Conservation (phyloP, 2,329 filamentous ascomycete species). For the Fusarium heterosporum region DNA sequence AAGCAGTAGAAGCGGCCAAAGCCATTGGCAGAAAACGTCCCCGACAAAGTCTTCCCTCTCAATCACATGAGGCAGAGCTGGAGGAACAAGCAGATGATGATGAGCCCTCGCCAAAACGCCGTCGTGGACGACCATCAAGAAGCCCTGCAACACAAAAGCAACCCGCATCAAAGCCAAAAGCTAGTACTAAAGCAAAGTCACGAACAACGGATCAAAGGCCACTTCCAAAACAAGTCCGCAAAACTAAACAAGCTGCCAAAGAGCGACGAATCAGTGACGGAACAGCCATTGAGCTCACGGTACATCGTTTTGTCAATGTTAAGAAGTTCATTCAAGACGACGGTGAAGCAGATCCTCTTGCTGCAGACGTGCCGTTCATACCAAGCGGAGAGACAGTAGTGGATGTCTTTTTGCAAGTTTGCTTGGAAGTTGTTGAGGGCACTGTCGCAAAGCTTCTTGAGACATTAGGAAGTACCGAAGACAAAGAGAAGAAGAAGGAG, state of each 20-base stretch:
- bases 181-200: conserved; percentile 28
- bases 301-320: conserved; percentile 69
- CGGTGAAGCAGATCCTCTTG: conserved; percentile 58
- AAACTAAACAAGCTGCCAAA: conserved; percentile 42
- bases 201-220: conserved; percentile 39
- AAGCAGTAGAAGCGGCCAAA: conserved; percentile 57
- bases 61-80: conserved; percentile 58
- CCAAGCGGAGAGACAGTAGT: conserved; percentile 70
- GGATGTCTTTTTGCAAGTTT: conserved; percentile 72
- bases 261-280: conserved; percentile 42
- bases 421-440: conserved; percentile 68
- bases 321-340: conserved; percentile 55
- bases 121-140: conserved; percentile 51
- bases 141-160: conserved; percentile 60
- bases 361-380: conserved; percentile 64
- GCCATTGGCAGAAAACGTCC: conserved; percentile 58
- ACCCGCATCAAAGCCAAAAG: conserved; percentile 44
- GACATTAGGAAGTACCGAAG: conserved; percentile 53
- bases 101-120: conserved; percentile 54
- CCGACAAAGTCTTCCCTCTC: conserved; percentile 52
- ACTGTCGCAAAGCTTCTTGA: conserved; percentile 62
- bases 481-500: conserved; percentile 63
- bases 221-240: conserved; percentile 32
- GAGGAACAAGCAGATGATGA: conserved; percentile 49
- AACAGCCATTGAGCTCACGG: conserved; percentile 64